Base-by-base conservation (phyloP, 371 early-diverging fungal species). In the Quaeritorhiza haematococci region DNA sequence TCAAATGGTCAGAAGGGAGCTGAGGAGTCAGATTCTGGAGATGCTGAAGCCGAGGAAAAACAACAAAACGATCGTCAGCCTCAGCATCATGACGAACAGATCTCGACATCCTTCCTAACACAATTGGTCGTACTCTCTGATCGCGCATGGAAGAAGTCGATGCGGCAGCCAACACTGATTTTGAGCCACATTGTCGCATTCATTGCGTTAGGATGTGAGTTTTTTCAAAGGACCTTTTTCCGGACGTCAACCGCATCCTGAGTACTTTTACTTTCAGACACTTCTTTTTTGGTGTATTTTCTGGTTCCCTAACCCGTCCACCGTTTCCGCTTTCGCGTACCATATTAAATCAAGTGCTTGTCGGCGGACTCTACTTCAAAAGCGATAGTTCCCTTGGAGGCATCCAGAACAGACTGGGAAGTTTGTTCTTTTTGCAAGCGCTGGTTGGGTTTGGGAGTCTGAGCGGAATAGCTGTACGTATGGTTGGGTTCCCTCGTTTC, bases 361-460 rank as follows among this genome's bases (percentile, higher is more conserved):
- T 74, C 27, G 74, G 74, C 43, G 60, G 67, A 3, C 56, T 74
- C n/a, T 74, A 74, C 58, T 74, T 46, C 58, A 32, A 57, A n/a
- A 45, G 59, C 28, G 69, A 66, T 43, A 50, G 33, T 30, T 50
- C 67, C n/a, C 57, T 74, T 15, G 69, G 57, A 13, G 74, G 74
- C 34, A 61, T 74, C 41, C 74, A 74, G 60, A 74, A 74, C 51
- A 58, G 71, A 13, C 60, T 74, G 7, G 74, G 74, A 10, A 57
- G 63, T 3, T 51, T 67, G 3, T 64, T 74, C 32, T 68, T 74
- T 45, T 30, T 70, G 21, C 55, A 67, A 45, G 50, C 62, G 4
- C 55, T 74, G 15, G 48, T 74, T 8, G 74, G 67, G 0, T 74
- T 74, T 48, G 62, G 71, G 7, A 67, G 67, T 3, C 50, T 74